Evolutionary conservation across 257 asterid species (phyloP).

Genomic region (Verbascum thapsus): DNA sequence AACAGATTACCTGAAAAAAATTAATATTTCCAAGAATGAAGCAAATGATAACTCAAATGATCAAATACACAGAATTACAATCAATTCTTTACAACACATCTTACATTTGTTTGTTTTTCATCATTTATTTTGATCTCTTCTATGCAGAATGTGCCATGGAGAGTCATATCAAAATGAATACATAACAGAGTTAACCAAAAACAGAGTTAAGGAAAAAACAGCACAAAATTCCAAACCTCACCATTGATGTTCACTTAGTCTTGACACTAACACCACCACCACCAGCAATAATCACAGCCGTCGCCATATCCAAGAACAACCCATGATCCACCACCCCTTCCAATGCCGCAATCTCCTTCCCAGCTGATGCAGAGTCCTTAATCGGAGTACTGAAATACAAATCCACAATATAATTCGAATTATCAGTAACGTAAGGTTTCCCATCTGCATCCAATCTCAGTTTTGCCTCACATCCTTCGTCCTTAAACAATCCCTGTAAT

Average conservation of each 20-base stretch:
- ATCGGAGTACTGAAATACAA: slow-evolving; percentile 89
- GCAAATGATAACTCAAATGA: too few species aligned
- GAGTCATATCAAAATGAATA: too few species aligned
- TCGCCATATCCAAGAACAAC: slow-evolving; percentile 58
- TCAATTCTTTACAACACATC: too few species aligned
- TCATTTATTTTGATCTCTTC: too few species aligned
- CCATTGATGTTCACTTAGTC: slow-evolving; percentile 45
- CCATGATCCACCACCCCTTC: slow-evolving; percentile 92
- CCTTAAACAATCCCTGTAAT: slow-evolving; percentile 65
- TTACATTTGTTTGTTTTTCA: too few species aligned
- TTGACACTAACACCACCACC: slow-evolving; percentile 60
- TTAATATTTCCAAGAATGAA: too few species aligned
- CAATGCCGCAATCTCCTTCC: slow-evolving; percentile 66
- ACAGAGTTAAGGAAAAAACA: too few species aligned
- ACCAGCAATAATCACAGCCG: slow-evolving; percentile 80
- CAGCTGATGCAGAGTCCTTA: slow-evolving; percentile 66
- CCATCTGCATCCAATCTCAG: slow-evolving; percentile 67
- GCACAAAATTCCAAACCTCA: too few species aligned
- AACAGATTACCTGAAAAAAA: too few species aligned
- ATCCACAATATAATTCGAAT: slow-evolving; percentile 84
- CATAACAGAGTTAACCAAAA: too few species aligned
- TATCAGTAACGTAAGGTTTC: slow-evolving; percentile 87
- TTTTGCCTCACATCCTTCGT: slow-evolving; percentile 73
- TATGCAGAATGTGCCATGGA: too few species aligned
- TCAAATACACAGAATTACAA: too few species aligned